phyloP scores from a whole-genome alignment of 1,284 basidiomycete genomes.

The Sporisorium scitamineum region DNA sequence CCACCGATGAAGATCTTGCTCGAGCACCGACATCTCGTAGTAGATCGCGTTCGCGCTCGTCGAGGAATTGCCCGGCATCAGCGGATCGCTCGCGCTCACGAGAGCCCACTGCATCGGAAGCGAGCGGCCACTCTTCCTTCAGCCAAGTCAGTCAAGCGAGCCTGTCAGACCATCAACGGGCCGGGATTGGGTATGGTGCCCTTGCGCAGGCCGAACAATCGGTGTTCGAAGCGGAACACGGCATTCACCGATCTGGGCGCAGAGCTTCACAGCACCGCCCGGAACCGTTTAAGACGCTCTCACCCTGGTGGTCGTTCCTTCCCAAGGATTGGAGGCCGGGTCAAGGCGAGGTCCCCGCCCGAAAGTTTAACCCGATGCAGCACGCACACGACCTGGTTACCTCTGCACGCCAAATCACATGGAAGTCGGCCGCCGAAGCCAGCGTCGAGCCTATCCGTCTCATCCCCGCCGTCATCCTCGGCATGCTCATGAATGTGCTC shows the following conservation, averaged over 20 bases:
- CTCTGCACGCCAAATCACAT: constrained; percentile 47
- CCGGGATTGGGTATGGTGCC: constrained; percentile 56
- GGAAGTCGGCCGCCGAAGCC: constrained; percentile 47
- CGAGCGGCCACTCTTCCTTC: constrained; percentile 30
- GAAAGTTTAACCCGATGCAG: constrained; percentile 14
- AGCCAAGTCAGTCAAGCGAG: constrained; percentile 31
- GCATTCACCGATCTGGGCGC: constrained; percentile 11
- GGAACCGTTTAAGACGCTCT: constrained; percentile 31
- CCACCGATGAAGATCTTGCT: neutral
- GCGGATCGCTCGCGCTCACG: constrained; percentile 26
- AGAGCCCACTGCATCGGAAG: constrained; percentile 32
- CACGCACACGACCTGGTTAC: constrained; percentile 18
- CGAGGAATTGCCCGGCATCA: constrained; percentile 3
- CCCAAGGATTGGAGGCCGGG: constrained; percentile 42
- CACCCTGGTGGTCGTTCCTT: constrained; percentile 40
- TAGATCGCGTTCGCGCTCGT: constrained; percentile 23
- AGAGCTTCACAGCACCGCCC: constrained; percentile 35
- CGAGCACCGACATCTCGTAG: constrained; percentile 16
- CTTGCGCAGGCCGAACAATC: constrained; percentile 57
- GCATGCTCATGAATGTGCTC: constrained; percentile 87
- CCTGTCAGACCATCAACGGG: constrained; percentile 32
- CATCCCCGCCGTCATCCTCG: constrained; percentile 84
- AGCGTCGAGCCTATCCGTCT: constrained; percentile 59
- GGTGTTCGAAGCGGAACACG: constrained; percentile 29
- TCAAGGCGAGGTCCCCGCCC: constrained; percentile 19